Evolutionary conservation across 306 rosid species (phyloP), one percentile per base, ranked within the genome.

Genomic region (Cotoneaster glaucophyllus): DNA sequence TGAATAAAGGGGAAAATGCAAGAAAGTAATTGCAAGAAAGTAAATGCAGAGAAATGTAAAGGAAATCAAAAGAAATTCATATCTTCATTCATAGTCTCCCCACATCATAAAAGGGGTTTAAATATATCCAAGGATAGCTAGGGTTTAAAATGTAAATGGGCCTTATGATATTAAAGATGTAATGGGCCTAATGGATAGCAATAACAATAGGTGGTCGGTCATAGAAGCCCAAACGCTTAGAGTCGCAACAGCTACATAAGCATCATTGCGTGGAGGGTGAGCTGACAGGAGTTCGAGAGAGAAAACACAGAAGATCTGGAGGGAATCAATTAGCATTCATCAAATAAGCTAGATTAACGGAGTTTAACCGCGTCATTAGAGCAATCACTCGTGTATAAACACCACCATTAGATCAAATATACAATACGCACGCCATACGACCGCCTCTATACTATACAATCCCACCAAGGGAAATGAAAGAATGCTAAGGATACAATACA

Each of bases 391-490:
- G 13, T 8, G 22, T 34, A 37, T 21, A 15, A 71, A 37, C 41
- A 37, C 41, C 41, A 37, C 41, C 41, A 37, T 37, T 37, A 7
- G 41, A 37, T 1, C 56, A 41, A 37, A 2, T 37, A 58, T 43
- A 18, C 67, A 37, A 58, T 25, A 9, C 24, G 21, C 45, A n/a
- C n/a, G 17, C 39, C 39, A 39, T 39, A 4, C 25, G 2, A 17
- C 64, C 64, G 9, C 68, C 41, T 64, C 68, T 31, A 31, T 31
- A 17, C 41, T 6, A 8, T 34, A 65, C 48, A 73, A 54, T 37
- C 77, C 26, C 18, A 26, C 58, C 43, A 24, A 17, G 28, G 67
- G 26, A 73, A 73, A 63, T 73, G 43, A 59, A 59, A 59, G 77
- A 59, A 39, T 73, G 57, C 54, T 37, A 73, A 26, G 25, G 19